Evolutionary conservation across 176 grass and related monocot species (phyloP).

Genomic region (Puya raimondii): DNA sequence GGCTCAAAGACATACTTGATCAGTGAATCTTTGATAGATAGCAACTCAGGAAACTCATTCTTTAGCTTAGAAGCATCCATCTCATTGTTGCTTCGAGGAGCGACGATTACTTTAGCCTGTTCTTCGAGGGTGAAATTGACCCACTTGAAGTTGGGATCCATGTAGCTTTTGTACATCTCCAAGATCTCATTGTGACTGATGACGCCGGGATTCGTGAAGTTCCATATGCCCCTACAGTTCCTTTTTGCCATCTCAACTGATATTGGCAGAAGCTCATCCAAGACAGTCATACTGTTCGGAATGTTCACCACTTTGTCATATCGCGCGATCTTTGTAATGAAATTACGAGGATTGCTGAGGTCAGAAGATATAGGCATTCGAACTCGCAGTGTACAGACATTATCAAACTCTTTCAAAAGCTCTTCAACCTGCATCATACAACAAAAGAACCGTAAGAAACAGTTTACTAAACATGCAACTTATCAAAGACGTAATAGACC

Average conservation of each 20-base stretch:
- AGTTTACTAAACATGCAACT: conserved; percentile 3
- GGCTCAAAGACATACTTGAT: conserved; percentile 74
- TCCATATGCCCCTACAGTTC: conserved; percentile 57
- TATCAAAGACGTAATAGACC: conserved; percentile 5
- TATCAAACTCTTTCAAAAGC: conserved; percentile 61
- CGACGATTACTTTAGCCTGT: conserved; percentile 72
- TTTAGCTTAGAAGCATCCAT: conserved; percentile 67
- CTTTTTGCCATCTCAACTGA: conserved; percentile 73
- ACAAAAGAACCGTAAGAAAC: conserved; percentile 3
- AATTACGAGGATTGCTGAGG: conserved; percentile 66
- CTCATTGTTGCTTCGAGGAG: conserved; percentile 65
- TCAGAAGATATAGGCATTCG: conserved; percentile 73
- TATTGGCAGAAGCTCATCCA: conserved; percentile 74
- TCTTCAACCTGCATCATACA: conserved; percentile 57
- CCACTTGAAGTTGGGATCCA: conserved; percentile 52
- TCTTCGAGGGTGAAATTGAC: conserved; percentile 71
- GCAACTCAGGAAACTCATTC: conserved; percentile 57
- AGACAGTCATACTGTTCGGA: conserved; percentile 70
- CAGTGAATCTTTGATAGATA: conserved; percentile 64
- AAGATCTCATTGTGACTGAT: conserved; percentile 75
- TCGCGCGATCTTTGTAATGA: conserved; percentile 72
- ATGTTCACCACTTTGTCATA: conserved; percentile 81
- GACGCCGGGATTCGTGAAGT: conserved; percentile 73
- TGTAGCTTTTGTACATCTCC: conserved; percentile 63
- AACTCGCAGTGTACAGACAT: conserved; percentile 66